Conservation (phyloP, 176 grass and related monocot genomes). For the Chloris gayana region DNA sequence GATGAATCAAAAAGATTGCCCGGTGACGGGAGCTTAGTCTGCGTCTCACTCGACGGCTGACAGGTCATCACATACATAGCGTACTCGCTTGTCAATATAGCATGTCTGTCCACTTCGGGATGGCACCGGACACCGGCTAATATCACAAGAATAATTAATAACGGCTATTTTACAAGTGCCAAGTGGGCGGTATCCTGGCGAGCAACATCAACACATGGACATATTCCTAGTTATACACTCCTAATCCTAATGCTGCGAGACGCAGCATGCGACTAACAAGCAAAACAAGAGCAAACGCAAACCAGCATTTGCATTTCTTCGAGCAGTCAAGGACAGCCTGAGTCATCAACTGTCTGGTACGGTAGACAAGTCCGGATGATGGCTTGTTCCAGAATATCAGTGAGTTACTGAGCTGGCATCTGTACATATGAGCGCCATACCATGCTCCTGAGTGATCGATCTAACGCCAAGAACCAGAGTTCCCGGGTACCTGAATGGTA, state of each 20-base stretch:
- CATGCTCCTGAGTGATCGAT: background rate
- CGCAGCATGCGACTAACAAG: constrained; percentile 31
- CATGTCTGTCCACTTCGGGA: background rate
- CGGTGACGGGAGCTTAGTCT: background rate
- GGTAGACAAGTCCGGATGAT: constrained; percentile 7
- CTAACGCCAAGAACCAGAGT: background rate
- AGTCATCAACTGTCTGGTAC: background rate
- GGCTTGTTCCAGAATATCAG: constrained; percentile 4
- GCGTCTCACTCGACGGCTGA: background rate
- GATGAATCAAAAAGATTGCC: constrained; percentile 9
- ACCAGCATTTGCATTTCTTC: background rate
- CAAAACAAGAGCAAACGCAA: constrained; percentile 1
- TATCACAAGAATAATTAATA: constrained; percentile 5
- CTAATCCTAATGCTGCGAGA: constrained; percentile 1
- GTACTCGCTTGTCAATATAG: background rate
- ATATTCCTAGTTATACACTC: background rate
- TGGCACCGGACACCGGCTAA: background rate
- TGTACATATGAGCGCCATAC: constrained; percentile 50
- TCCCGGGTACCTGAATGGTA: constrained; percentile 6
- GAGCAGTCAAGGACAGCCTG: background rate
- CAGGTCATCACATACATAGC: background rate
- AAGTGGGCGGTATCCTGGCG: background rate
- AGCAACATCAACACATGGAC: background rate
- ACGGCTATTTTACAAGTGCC: constrained; percentile 37
- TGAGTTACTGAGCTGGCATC: constrained; percentile 24